Base-by-base conservation (phyloP, 805 yeast genomes). In the Zygosaccharomyces gambellarensis region DNA sequence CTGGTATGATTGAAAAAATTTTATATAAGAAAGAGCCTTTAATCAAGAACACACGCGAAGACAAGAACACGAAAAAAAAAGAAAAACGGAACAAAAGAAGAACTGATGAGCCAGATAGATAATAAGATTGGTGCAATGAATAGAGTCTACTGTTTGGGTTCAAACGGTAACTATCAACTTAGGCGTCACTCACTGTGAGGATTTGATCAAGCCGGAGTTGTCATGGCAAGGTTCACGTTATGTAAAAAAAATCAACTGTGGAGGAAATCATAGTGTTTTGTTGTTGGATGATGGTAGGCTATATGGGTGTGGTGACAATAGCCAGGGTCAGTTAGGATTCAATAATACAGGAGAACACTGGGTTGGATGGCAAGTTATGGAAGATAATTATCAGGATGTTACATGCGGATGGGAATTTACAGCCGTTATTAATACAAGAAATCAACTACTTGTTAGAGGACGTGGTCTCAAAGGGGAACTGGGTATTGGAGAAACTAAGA, bases 331-430 rank as follows among this genome's bases (percentile, higher is more conserved):
- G 62, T 75, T 60, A 6, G 32, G 27, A 22, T 14, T 17, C 3
- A 34, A 21, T 8, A 14, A 38, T 27, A 80, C 55, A 82, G 77
- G 3, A n/a, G 51, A 38, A n/a, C 40, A 34, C 14, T 10, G 46
- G 53, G 12, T 10, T 17, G 44, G 8, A 6, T 49, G 47, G 55
- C 44, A 28, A 22, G 19, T 19, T 30, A n/a, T 43, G n/a, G 31
- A 19, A 21, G 36, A 14, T n/a, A 21, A 55, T 23, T 48, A 11
- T 27, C 42, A 17, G 30, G 71, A 74, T 47, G 74, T 80, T 1
- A 71, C 81, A 3, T 83, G 92, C 38, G 96, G 97, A 0, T 92
- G 95, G 95, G 92, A 83, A 52, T 87, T 72, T 58, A 74, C 85
- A 0, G 66, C 85, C 0, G 64, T 85, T 3, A 74, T 83, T 0